These are phyloP conservation scores for Tephrocybe sp. DNA, from an alignment of 768 basidiomycete genomes.

Conservation along the genomic window DNA sequence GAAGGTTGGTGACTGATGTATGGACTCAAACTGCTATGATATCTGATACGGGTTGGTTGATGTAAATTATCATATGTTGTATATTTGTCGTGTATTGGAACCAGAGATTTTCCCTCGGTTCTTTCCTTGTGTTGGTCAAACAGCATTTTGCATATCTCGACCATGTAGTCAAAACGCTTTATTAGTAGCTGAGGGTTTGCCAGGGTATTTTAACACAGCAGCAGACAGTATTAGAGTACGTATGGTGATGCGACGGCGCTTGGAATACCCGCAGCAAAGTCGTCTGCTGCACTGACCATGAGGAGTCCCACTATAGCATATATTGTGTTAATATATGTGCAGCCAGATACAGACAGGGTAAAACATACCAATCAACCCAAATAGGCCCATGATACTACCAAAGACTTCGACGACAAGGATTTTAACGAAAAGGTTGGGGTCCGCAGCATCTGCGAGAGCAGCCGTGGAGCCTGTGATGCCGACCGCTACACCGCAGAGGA, in stretches of 20 bases:
- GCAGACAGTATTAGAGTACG: conserved; percentile 25
- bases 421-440: conserved; percentile 93
- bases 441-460: conserved; percentile 92
- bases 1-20: neutral
- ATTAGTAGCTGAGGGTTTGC: neutral
- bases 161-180: neutral
- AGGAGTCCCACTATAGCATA: conserved; percentile 66
- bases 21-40: neutral
- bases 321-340: neutral
- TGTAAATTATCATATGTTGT: neutral
- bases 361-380: conserved; percentile 84
- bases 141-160: neutral
- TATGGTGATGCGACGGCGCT: conserved; percentile 35
- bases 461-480: conserved; percentile 96
- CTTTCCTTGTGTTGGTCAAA: neutral
- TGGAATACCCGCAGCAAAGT: conserved; percentile 41
- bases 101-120: neutral
- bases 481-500: conserved; percentile 92
- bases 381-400: conserved; percentile 86
- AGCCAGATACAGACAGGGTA: neutral
- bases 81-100: neutral
- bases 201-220: conserved; percentile 11
- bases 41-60: neutral
- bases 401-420: conserved; percentile 96
- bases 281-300: conserved; percentile 65